These are phyloP conservation scores for Cylindrotheca closterium DNA, from an alignment of 108 stramenopile genomes.

Conservation along the genomic window DNA sequence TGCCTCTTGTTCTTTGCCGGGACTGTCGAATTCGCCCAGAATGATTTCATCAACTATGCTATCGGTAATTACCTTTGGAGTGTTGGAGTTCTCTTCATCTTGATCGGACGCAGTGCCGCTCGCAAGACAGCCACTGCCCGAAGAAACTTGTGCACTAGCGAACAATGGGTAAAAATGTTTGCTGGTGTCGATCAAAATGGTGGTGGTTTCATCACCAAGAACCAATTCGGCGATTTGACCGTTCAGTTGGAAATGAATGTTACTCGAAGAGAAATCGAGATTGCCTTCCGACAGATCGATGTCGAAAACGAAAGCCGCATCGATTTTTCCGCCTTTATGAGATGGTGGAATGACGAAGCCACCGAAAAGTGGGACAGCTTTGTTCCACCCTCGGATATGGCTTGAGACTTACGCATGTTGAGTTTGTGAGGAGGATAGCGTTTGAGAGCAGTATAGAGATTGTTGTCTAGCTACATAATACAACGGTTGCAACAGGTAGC, in stretches of 20 bases:
- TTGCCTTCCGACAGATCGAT: slow-evolving; percentile 28
- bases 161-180: slow-evolving; percentile 28
- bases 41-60: slow-evolving; percentile 20
- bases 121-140: slow-evolving; percentile 39
- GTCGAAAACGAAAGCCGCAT: slow-evolving; percentile 20
- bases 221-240: slow-evolving; percentile 36
- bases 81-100: slow-evolving; percentile 48
- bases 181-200: slow-evolving; percentile 27
- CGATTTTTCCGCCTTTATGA: slow-evolving; percentile 11
- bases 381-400: too few species aligned
- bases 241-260: slow-evolving; percentile 20
- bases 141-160: slow-evolving; percentile 30
- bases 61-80: slow-evolving; percentile 45
- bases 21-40: slow-evolving; percentile 44
- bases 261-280: slow-evolving; percentile 19
- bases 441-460: too few species aligned
- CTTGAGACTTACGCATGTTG: too few species aligned
- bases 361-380: too few species aligned
- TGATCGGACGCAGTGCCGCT: slow-evolving; percentile 39
- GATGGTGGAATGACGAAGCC: slow-evolving; percentile 30
- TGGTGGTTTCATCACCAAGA: slow-evolving; percentile 28
- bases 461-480: too few species aligned
- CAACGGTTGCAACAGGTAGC: too few species aligned
- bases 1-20: slow-evolving; percentile 52
- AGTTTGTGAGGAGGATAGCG: too few species aligned